Evolutionary conservation across 164 flowering plant genomes (phyloP).

Genomic region (Umbellularia californica): DNA sequence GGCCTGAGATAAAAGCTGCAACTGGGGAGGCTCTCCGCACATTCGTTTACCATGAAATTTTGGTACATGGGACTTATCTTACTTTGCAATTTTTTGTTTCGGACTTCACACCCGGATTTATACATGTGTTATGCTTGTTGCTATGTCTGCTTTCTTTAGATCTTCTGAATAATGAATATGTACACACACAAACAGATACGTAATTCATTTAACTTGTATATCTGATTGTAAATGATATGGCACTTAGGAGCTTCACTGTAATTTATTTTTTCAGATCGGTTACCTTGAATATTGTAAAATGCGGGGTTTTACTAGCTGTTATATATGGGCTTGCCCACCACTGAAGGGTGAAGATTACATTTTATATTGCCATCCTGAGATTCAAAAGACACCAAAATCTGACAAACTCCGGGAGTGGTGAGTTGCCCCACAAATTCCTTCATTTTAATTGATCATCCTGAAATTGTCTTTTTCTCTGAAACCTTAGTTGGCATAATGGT

Average conservation of each 20-base stretch:
- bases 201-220: neutral
- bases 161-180: neutral
- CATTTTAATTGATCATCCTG: neutral
- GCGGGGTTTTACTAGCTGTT: slow-evolving; percentile 96
- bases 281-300: slow-evolving; percentile 94
- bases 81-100: neutral
- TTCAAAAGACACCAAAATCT: slow-evolving; percentile 97
- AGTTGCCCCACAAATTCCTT: slow-evolving; percentile 19
- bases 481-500: neutral
- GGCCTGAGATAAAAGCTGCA: slow-evolving; percentile 83
- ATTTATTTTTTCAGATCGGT: slow-evolving; percentile 59
- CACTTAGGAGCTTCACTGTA: neutral
- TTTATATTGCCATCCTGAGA: slow-evolving; percentile 96
- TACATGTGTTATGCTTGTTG: neutral
- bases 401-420: slow-evolving; percentile 98
- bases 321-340: slow-evolving; percentile 99
- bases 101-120: neutral
- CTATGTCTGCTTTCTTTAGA: slow-evolving; percentile 2
- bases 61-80: slow-evolving; percentile 39
- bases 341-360: slow-evolving; percentile 99
- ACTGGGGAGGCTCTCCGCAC: slow-evolving; percentile 97
- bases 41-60: slow-evolving; percentile 95
- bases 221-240: neutral
- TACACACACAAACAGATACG: too few relatives aligned
- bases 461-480: neutral